Evolutionary conservation across 192 early-diverging fungal genomes (phyloP).

Genomic region (Linnemannia schmuckeri): DNA sequence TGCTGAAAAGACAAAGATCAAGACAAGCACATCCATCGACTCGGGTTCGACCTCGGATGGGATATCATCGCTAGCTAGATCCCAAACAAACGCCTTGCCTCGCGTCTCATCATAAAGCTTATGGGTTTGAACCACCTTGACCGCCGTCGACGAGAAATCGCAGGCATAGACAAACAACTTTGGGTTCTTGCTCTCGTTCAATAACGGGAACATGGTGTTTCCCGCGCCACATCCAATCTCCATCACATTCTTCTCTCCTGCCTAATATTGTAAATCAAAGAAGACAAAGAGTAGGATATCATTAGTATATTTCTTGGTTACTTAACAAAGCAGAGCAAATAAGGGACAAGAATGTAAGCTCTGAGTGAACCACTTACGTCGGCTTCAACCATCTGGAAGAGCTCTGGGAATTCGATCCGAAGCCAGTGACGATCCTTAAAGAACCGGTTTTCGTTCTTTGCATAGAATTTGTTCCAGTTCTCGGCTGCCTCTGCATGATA

Average conservation of each 20-base stretch:
- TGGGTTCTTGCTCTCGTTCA: conserved; percentile 77
- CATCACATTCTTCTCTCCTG: conserved; percentile 71
- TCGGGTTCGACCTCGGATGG: conserved; percentile 77
- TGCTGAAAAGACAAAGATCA: conserved; percentile 97
- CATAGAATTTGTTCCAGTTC: conserved; percentile 87
- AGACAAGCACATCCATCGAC: conserved; percentile 89
- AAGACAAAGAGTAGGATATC: conserved; percentile 30
- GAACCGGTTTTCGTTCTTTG: conserved; percentile 89
- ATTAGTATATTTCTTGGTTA: conserved; percentile 27
- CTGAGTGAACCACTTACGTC: conserved; percentile 46
- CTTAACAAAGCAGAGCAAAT: neutral
- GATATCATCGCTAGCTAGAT: conserved; percentile 82
- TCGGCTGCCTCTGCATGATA: conserved; percentile 65
- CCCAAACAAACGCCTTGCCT: conserved; percentile 94
- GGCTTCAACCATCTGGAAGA: conserved; percentile 67
- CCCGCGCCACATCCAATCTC: conserved; percentile 99
- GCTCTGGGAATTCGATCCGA: conserved; percentile 92
- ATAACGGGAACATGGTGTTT: conserved; percentile 93
- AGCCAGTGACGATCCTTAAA: conserved; percentile 99
- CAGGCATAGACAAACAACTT: conserved; percentile 90
- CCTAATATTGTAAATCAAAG: conserved; percentile 26
- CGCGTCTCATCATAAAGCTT: conserved; percentile 74
- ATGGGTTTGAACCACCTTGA: conserved; percentile 86
- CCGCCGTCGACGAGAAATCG: conserved; percentile 91
- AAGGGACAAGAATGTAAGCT: too few species aligned